Evolutionary conservation across 768 basidiomycete genomes (phyloP).

Genomic region (Hemileccinum impolitum): DNA sequence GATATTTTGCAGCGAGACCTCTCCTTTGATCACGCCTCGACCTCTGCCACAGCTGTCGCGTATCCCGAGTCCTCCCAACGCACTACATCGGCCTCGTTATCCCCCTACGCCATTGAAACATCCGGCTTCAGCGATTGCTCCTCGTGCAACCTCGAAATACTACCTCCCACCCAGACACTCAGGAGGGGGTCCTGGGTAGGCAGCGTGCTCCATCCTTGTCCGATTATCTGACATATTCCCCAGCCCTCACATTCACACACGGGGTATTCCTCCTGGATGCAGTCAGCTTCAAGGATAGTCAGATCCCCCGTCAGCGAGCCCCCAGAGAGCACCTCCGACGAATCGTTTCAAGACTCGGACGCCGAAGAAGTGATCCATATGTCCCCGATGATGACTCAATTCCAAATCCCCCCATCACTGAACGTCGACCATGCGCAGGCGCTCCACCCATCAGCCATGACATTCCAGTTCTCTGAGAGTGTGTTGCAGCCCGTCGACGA

Average conservation of each 20-base stretch:
- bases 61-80: slow-evolving; percentile 34
- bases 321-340: slow-evolving; percentile 29
- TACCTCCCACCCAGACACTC: slow-evolving; percentile 9
- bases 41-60: neutral
- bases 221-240: slow-evolving; percentile 15
- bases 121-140: slow-evolving; percentile 10
- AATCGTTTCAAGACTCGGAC: slow-evolving; percentile 30
- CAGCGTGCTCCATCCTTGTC: neutral
- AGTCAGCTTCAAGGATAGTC: slow-evolving; percentile 7
- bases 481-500: slow-evolving; percentile 25
- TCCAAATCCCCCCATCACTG: slow-evolving; percentile 24
- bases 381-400: slow-evolving; percentile 32
- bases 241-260: slow-evolving; percentile 19
- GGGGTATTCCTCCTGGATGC: slow-evolving; percentile 14
- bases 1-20: slow-evolving; percentile 22
- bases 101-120: slow-evolving; percentile 13
- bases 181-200: slow-evolving; percentile 29
- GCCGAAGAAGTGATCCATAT: slow-evolving; percentile 24
- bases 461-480: slow-evolving; percentile 28
- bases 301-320: slow-evolving; percentile 30
- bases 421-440: slow-evolving; percentile 10
- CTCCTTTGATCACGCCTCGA: slow-evolving; percentile 6
- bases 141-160: slow-evolving; percentile 9
- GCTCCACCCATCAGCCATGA: slow-evolving; percentile 27
- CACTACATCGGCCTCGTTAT: slow-evolving; percentile 22